phyloP scores from a whole-genome alignment of 345 rosid genomes.

The Euphorbia peplus region DNA sequence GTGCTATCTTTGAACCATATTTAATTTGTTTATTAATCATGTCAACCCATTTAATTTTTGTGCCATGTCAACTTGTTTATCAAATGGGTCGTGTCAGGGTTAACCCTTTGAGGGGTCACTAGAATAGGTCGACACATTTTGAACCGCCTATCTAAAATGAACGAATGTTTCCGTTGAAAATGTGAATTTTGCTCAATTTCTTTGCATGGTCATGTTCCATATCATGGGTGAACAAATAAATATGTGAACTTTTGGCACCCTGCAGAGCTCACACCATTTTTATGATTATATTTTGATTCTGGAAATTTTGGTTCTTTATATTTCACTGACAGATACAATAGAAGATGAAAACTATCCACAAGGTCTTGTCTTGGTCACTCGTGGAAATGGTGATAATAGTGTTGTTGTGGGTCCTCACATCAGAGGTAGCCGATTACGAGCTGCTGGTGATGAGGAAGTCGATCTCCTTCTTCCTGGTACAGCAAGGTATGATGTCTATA shows the following conservation, averaged over 20 bases:
- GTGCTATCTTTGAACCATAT: too few relatives aligned
- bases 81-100: too few relatives aligned
- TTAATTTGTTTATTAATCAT: too few relatives aligned
- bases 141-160: too few relatives aligned
- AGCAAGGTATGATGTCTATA: slow-evolving; percentile 61
- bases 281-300: background rate
- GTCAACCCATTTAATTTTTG: too few relatives aligned
- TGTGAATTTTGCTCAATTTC: background rate
- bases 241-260: too few relatives aligned
- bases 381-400: slow-evolving; percentile 61
- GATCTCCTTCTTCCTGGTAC: slow-evolving; percentile 99
- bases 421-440: slow-evolving; percentile 84
- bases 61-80: too few relatives aligned
- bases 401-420: slow-evolving; percentile 85
- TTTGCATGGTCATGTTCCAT: background rate
- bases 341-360: slow-evolving; percentile 88
- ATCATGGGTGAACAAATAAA: background rate
- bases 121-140: too few relatives aligned
- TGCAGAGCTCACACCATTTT: background rate
- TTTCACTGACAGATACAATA: slow-evolving; percentile 45
- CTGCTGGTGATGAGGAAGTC: slow-evolving; percentile 88
- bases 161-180: background rate
- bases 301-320: slow-evolving; percentile 12
- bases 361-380: slow-evolving; percentile 89
- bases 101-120: too few relatives aligned